Evolutionary conservation across 1,284 basidiomycete species (phyloP), one percentile per base, ranked within the genome.

Genomic region (Cryptococcus sp.): DNA sequence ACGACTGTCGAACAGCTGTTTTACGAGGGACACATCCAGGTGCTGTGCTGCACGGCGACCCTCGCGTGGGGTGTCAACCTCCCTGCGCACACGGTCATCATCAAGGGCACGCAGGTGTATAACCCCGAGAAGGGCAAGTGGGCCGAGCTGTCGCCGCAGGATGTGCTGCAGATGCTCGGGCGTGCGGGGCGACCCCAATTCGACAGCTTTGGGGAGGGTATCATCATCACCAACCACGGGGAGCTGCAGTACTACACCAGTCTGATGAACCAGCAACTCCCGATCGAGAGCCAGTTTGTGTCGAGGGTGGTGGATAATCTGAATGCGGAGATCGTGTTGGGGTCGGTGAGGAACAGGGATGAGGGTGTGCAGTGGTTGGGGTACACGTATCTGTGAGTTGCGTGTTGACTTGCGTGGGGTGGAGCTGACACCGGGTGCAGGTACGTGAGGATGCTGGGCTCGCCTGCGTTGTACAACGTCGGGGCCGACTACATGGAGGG

Each of bases 21-120:
- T 75, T 86, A 87, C 18, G 90, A 95, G 56, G 91, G 92, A 1
- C 87, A 91, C 40, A 82, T 99, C 24, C 93, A 97, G 72, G 95
- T 98, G 0, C 82, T 99, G 28, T 91, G 97, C 47, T 97, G 91
- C 72, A 99, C 96, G 0, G 96, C 95, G 5, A 98, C 96, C 0
- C 85, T 99, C 15, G 95, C 96, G 0, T 98, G 96, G 96, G 96
- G 96, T 82, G 95, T 98, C 78, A 98, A 98, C 74, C 79, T 98
- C 1, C 96, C 96, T 1, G 95, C 95, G 0, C 96, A 98, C 68
- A 91, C 92, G 3, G 95, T 98, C 77, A 94, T 98, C 79, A 98
- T 98, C 82, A 99, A 98, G 77, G 96, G 96, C 37, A 98, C 96
- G 0, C 95, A 98, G 78, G 94, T 98, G 62, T 98, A 98, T 80